These are phyloP conservation scores for Euphorbia schlechtendalii DNA, from an alignment of 441 rosid species.

Conservation along the genomic window DNA sequence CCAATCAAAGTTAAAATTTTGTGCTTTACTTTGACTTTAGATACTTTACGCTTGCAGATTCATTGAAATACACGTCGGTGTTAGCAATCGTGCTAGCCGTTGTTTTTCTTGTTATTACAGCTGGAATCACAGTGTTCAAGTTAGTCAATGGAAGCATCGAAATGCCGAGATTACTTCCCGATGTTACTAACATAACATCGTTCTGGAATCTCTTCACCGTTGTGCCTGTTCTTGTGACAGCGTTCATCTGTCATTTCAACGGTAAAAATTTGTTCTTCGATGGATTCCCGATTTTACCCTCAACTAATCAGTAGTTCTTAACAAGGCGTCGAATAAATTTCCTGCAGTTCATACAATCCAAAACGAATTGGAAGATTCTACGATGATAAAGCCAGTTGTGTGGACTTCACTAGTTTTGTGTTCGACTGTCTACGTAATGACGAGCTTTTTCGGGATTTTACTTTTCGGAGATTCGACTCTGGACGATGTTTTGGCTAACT, in stretches of 20 bases:
- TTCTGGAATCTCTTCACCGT: slow-evolving; percentile 74
- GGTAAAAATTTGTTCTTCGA: slow-evolving; percentile 43
- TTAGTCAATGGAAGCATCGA: slow-evolving; percentile 45
- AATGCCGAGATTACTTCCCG: slow-evolving; percentile 73
- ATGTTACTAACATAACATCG: slow-evolving; percentile 48
- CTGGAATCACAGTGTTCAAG: slow-evolving; percentile 56
- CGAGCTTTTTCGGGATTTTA: slow-evolving; percentile 74
- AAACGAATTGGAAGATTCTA: slow-evolving; percentile 65
- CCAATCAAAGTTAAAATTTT: no score
- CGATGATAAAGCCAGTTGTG: slow-evolving; percentile 58
- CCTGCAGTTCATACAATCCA: slow-evolving; percentile 77
- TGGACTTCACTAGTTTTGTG: slow-evolving; percentile 62
- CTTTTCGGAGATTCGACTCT: slow-evolving; percentile 74
- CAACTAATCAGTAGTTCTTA: no score
- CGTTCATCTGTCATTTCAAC: slow-evolving; percentile 81
- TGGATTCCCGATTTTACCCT: no score
- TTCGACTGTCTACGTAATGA: slow-evolving; percentile 65
- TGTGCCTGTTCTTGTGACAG: slow-evolving; percentile 76
- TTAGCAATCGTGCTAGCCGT: slow-evolving; percentile 69
- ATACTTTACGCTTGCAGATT: slow-evolving; percentile 66
- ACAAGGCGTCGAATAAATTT: not conserved
- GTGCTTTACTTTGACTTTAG: no score
- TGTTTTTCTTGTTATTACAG: slow-evolving; percentile 67
- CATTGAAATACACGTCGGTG: slow-evolving; percentile 70
- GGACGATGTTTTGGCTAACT: slow-evolving; percentile 86